Percentiles rank a stretch among this genome's conserved stretches.
Conservation (phyloP, 192 early-diverging fungal species). For the Podila epicladia region DNA sequence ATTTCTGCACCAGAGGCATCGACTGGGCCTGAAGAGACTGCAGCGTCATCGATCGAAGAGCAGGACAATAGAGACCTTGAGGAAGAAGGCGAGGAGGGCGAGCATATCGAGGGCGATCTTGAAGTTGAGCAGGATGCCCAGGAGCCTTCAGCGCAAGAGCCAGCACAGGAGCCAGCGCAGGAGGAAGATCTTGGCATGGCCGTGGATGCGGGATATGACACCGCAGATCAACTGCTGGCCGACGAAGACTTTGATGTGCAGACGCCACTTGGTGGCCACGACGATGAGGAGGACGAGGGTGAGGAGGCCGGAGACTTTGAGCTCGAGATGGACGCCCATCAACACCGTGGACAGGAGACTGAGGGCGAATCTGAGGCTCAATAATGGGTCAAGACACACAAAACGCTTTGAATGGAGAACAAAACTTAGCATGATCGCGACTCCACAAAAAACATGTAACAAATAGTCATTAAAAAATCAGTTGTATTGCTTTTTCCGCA, state of each 20-base stretch:
- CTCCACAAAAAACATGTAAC: no score
- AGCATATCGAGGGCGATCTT: not conserved
- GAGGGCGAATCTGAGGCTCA: not conserved
- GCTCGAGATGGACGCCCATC: constrained; percentile 8
- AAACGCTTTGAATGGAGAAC: not conserved
- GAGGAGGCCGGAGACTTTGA: constrained; percentile 37
- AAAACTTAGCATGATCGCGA: not conserved
- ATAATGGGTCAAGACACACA: not conserved
- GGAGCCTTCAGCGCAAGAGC: constrained; percentile 11
- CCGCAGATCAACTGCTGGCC: constrained; percentile 41
- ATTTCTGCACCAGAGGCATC: not conserved
- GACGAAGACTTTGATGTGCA: constrained; percentile 37
- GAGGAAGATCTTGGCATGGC: constrained; percentile 19
- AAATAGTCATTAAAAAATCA: no score
- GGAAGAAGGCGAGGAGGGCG: constrained; percentile 7
- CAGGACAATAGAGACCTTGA: no score
- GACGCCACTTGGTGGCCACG: constrained; percentile 23
- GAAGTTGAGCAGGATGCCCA: constrained; percentile 1
- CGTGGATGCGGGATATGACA: constrained; percentile 32
- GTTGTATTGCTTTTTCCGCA: no score
- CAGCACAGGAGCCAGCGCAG: constrained; percentile 16
- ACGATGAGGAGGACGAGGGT: constrained; percentile 29
- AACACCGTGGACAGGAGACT: not conserved
- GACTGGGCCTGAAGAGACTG: not conserved
- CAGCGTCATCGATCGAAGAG: not conserved